Base-by-base conservation (phyloP, 305 asterid species). In the Rubia tinctorum region DNA sequence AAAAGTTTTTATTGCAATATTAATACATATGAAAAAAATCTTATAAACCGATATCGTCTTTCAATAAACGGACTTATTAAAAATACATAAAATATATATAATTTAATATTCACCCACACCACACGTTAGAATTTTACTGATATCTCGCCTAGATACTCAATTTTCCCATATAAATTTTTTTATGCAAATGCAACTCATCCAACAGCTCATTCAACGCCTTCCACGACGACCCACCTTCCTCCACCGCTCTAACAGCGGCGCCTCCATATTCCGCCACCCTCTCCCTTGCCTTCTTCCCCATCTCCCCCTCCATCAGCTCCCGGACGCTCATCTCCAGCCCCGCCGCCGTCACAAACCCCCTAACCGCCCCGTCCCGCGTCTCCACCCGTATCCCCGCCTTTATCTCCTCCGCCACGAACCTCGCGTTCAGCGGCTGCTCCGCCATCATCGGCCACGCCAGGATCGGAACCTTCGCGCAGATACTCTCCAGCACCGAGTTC, bases 371-470 rank as follows among this genome's bases (percentile, higher is more conserved):
- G 75, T 79, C 23, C 15, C 73, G 25, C 2, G 75, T 63, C 71
- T 79, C 80, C 0, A 76, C 79, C 17, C 80, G 78, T 30, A 84
- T 22, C 22, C 83, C n/a, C n/a, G n/a, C n/a, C n/a, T n/a, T n/a
- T n/a, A n/a, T n/a, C n/a, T n/a, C n/a, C n/a, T n/a, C n/a, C n/a
- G n/a, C n/a, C n/a, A n/a, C n/a, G n/a, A n/a, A n/a, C n/a, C n/a
- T n/a, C n/a, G n/a, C n/a, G n/a, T n/a, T n/a, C n/a, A n/a, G n/a
- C n/a, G n/a, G n/a, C n/a, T n/a, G n/a, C n/a, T 86, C 90, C 71
- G 83, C 85, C 88, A 81, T 79, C 83, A 82, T 73, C 27, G 90
- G 88, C 90, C 85, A 82, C 13, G 87, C 87, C 59, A 82, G 14
- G 0, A 86, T 65, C 2, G 90, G 90, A 3, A 86, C 90, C 61